A percentile compares a stretch with the other conserved stretches of the same genome.
These are phyloP conservation scores for Pseudogymnoascus sp. DNA, from an alignment of 2,329 filamentous ascomycete species.

Conservation along the genomic window DNA sequence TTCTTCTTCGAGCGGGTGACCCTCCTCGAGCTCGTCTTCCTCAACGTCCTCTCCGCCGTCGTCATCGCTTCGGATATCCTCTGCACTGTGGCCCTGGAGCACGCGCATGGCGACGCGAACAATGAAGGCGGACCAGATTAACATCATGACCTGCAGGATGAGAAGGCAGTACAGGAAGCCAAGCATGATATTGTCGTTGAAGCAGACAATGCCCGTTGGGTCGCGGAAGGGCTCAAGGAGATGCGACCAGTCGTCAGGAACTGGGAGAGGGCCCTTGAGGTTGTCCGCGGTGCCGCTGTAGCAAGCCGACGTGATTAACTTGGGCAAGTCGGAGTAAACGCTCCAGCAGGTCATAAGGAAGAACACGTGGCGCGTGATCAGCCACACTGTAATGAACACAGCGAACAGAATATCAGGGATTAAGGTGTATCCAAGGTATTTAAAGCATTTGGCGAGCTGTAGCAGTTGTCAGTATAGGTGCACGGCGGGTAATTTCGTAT, in stretches of 20 bases:
- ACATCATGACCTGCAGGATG: constrained; percentile 68
- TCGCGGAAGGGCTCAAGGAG: constrained; percentile 67
- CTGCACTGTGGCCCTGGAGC: constrained; percentile 65
- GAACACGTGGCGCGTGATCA: constrained; percentile 71
- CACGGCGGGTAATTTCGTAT: background rate
- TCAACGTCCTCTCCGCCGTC: constrained; percentile 61
- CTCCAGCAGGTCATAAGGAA: constrained; percentile 79
- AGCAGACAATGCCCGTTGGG: constrained; percentile 69
- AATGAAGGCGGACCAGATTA: constrained; percentile 89
- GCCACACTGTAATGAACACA: constrained; percentile 78
- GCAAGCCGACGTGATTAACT: constrained; percentile 59
- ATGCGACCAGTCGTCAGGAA: constrained; percentile 49
- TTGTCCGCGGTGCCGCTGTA: constrained; percentile 53
- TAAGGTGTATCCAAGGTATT: constrained; percentile 71
- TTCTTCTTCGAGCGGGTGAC: constrained; percentile 58
- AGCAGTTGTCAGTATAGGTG: constrained; percentile 10
- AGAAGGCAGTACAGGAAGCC: constrained; percentile 70
- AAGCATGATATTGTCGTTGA: constrained; percentile 64
- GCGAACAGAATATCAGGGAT: constrained; percentile 78
- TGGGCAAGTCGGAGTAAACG: constrained; percentile 58
- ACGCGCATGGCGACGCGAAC: constrained; percentile 74
- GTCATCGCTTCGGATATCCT: constrained; percentile 82
- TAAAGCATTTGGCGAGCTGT: constrained; percentile 83
- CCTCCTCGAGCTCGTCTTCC: constrained; percentile 24
- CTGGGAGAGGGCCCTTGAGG: constrained; percentile 44